Conservation (phyloP, 495 filamentous ascomycete species). For the Aspergillus cristatus region DNA sequence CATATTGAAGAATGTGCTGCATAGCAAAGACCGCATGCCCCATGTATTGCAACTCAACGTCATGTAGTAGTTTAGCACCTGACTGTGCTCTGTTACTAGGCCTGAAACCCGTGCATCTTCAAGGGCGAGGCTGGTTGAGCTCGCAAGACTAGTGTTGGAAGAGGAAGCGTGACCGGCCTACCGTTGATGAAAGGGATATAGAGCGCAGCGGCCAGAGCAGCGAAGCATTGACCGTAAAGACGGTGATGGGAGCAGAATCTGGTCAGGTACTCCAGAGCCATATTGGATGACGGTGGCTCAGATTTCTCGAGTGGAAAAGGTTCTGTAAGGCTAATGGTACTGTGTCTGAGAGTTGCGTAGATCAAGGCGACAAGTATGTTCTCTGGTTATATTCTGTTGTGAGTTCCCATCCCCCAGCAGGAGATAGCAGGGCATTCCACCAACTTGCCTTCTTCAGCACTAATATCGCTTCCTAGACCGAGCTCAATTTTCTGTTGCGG, state of each 20-base stretch:
- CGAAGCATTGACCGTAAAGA: constrained; percentile 20
- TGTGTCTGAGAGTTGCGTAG: constrained; percentile 4
- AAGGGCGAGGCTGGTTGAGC: constrained; percentile 2
- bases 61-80: constrained; percentile 17
- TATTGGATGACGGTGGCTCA: constrained; percentile 8
- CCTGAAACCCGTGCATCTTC: no score
- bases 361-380: constrained; percentile 21
- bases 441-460: constrained; percentile 11
- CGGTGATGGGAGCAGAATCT: constrained; percentile 16
- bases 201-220: constrained; percentile 16
- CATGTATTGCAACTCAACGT: constrained; percentile 16
- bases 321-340: constrained; percentile 3
- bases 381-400: constrained; percentile 13
- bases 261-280: constrained; percentile 18
- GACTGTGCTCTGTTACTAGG: constrained; percentile 7
- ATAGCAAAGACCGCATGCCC: constrained; percentile 20
- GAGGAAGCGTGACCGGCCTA: constrained; percentile 9
- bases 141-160: constrained; percentile 35
- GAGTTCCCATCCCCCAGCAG: constrained; percentile 12
- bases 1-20: constrained; percentile 19
- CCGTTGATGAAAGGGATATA: constrained; percentile 16
- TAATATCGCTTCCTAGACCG: constrained; percentile 12
- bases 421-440: constrained; percentile 13
- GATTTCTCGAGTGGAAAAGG: neutral
- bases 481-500: constrained; percentile 8